Evolutionary conservation across 2,329 filamentous ascomycete genomes (phyloP).

Genomic region (Beauveria rudraprayagi): DNA sequence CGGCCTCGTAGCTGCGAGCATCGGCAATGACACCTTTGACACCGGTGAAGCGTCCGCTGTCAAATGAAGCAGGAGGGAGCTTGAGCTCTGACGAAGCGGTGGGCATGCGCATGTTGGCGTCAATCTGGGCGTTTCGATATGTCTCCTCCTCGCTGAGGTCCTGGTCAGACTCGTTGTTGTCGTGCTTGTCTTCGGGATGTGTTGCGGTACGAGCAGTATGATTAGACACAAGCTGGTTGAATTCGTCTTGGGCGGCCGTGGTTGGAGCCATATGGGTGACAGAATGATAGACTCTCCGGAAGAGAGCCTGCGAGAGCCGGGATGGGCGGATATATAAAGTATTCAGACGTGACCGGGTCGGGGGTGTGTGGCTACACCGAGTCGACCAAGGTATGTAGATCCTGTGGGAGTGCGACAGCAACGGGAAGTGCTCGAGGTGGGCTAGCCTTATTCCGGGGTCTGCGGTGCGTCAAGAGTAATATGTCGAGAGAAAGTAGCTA

Average conservation of each 20-base stretch:
- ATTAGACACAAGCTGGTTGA: constrained; percentile 53
- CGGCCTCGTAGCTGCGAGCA: constrained; percentile 66
- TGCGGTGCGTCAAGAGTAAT: neutral
- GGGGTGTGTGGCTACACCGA: neutral
- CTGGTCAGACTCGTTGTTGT: constrained; percentile 39
- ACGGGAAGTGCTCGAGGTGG: neutral
- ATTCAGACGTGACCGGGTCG: neutral
- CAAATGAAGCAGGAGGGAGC: constrained; percentile 55
- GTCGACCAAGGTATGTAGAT: constrained; percentile 1
- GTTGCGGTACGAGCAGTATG: constrained; percentile 37
- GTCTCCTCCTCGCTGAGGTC: constrained; percentile 50
- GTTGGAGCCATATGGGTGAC: constrained; percentile 35
- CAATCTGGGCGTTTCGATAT: constrained; percentile 46
- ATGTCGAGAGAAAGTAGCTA: neutral
- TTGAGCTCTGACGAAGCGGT: constrained; percentile 43
- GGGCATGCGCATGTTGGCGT: constrained; percentile 59
- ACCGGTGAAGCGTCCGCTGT: constrained; percentile 65
- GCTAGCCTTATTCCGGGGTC: neutral
- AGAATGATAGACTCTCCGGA: neutral
- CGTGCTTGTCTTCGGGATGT: constrained; percentile 53
- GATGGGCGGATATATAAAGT: constrained; percentile 7
- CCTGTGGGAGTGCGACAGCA: neutral
- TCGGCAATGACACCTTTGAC: constrained; percentile 85
- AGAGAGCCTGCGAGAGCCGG: constrained; percentile 9
- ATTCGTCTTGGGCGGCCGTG: constrained; percentile 59